phyloP scores from a whole-genome alignment of 1,139 yeast genomes.

The Yamadazyma siamensis region DNA sequence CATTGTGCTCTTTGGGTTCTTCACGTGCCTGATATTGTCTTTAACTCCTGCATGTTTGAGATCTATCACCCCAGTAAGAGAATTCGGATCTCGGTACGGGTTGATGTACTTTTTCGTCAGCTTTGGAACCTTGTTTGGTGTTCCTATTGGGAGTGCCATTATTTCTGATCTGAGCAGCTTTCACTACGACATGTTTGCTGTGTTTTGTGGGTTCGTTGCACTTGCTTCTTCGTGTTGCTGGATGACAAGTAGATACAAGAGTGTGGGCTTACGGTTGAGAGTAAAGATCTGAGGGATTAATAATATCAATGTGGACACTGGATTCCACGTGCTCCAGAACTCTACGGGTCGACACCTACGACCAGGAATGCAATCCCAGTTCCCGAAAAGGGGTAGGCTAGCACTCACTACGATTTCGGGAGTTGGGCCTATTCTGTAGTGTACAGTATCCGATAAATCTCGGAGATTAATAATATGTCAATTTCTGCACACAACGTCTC shows the following conservation, averaged over 20 bases:
- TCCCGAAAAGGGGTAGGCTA: too few species aligned
- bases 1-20: conserved; percentile 27
- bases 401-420: too few species aligned
- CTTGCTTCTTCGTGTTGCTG: conserved; percentile 28
- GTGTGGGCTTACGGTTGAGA: conserved; percentile 24
- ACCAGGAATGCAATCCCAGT: too few species aligned
- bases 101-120: conserved; percentile 37
- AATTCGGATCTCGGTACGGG: conserved; percentile 43
- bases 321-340: too few species aligned
- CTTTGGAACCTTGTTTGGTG: conserved; percentile 37
- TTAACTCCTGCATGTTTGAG: conserved; percentile 41
- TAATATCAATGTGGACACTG: too few species aligned
- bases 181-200: conserved; percentile 32
- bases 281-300: conserved; percentile 1
- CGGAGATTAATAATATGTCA: too few species aligned
- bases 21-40: conserved; percentile 26
- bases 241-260: conserved; percentile 27
- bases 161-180: conserved; percentile 30
- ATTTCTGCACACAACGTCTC: too few species aligned
- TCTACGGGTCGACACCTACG: too few species aligned
- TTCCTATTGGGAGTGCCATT: conserved; percentile 45
- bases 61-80: conserved; percentile 29
- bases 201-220: conserved; percentile 33
- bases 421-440: too few species aligned
- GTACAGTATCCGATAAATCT: too few species aligned